Conservation (phyloP, 495 filamentous ascomycete genomes). For the Lophium mytilinum region DNA sequence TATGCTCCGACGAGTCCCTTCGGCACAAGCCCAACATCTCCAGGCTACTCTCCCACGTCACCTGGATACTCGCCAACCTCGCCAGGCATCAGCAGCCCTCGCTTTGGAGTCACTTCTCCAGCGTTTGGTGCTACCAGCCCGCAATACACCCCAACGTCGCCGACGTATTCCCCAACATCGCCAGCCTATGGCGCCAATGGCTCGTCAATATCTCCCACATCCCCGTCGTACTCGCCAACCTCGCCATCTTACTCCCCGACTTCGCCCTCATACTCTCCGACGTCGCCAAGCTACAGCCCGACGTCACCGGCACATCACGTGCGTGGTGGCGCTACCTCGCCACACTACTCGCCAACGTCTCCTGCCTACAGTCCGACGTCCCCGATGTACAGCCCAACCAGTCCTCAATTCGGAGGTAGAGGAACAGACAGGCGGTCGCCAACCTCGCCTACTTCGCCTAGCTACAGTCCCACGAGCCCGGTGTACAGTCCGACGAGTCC, state of each 20-base stretch:
- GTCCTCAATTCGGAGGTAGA: constrained; percentile 42
- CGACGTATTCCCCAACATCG: constrained; percentile 45
- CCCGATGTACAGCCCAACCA: constrained; percentile 65
- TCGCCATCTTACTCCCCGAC: constrained; percentile 50
- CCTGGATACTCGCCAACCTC: constrained; percentile 62
- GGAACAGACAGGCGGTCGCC: constrained; percentile 46
- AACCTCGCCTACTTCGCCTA: constrained; percentile 62
- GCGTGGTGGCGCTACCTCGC: constrained; percentile 43
- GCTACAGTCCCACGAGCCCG: constrained; percentile 26
- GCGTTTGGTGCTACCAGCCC: constrained; percentile 34
- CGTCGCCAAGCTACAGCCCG: constrained; percentile 55
- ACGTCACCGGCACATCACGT: constrained; percentile 48
- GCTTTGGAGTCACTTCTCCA: constrained; percentile 30
- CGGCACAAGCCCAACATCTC: constrained; percentile 67
- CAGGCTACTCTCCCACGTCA: constrained; percentile 70
- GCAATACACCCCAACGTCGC: constrained; percentile 38
- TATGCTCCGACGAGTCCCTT: constrained; percentile 74
- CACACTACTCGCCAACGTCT: constrained; percentile 51
- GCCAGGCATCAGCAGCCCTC: constrained; percentile 33
- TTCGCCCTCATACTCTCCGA: constrained; percentile 63
- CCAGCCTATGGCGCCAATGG: constrained; percentile 49
- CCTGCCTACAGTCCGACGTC: constrained; percentile 56
- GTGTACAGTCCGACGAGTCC: constrained; percentile 47
- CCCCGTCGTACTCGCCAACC: constrained; percentile 28
- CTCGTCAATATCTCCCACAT: constrained; percentile 28